Conservation (phyloP, 495 filamentous ascomycete genomes). For the Copromyces sp. region DNA sequence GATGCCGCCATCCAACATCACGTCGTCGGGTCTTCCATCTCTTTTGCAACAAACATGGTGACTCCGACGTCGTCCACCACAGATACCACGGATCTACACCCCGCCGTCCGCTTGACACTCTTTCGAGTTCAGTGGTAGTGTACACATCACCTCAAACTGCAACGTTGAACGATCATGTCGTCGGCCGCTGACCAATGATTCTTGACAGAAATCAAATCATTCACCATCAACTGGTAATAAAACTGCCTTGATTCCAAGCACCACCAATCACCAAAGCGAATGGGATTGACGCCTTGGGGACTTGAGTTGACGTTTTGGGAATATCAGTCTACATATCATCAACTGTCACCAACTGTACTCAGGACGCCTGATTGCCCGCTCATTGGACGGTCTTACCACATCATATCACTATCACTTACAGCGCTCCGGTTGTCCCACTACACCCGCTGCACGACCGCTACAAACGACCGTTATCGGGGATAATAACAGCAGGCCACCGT, state of each 20-base stretch:
- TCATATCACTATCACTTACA: not conserved
- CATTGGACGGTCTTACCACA: not conserved
- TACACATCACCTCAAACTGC: not conserved
- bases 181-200: conserved; percentile 11
- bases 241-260: not conserved
- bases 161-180: not conserved
- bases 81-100: not conserved
- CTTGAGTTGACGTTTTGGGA: not conserved
- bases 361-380: not conserved
- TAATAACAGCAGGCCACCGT: not conserved
- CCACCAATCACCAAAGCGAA: not conserved
- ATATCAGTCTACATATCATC: not conserved
- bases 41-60: not conserved
- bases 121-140: not conserved
- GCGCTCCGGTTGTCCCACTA: not conserved
- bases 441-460: not conserved
- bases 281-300: not conserved
- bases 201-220: conserved; percentile 11
- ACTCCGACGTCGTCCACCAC: not conserved
- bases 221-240: conserved; percentile 4
- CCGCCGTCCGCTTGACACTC: not conserved
- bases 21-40: not conserved
- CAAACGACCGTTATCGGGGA: not conserved
- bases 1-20: not conserved
- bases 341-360: not conserved